Conservation (phyloP, 768 basidiomycete genomes). For the Pleurotus cornucopiae region DNA sequence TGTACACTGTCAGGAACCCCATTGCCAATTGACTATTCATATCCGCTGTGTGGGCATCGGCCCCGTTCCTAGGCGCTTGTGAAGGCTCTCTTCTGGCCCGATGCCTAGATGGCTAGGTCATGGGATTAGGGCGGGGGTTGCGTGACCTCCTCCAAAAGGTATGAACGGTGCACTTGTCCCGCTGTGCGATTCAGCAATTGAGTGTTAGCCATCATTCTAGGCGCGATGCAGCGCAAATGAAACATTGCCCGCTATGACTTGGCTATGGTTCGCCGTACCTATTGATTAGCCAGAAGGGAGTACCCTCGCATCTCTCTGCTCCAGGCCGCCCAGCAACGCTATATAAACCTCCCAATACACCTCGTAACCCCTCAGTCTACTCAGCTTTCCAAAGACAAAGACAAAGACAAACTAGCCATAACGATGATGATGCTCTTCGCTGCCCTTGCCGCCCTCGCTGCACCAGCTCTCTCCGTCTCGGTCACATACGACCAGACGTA, state of each 20-base stretch:
- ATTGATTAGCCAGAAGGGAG: neutral
- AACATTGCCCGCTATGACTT: neutral
- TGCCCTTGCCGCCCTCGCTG: conserved; percentile 18
- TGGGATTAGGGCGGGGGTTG: no score
- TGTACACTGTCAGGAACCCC: no score
- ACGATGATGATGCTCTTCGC: conserved; percentile 16
- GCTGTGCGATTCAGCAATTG: neutral
- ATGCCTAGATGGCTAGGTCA: no score
- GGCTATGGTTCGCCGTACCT: neutral
- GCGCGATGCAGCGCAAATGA: neutral
- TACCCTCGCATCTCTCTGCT: neutral
- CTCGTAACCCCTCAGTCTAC: neutral
- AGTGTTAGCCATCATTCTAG: no score
- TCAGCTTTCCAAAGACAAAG: no score
- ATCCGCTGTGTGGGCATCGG: no score
- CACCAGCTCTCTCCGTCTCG: conserved; percentile 22
- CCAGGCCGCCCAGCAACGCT: neutral
- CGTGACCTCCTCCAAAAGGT: neutral
- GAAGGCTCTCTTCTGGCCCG: no score
- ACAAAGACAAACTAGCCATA: neutral
- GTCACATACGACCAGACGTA: conserved; percentile 45
- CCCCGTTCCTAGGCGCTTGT: no score
- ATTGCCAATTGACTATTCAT: no score
- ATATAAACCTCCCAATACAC: neutral
- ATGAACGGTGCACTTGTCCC: conserved; percentile 4